Base-by-base conservation (phyloP, 495 filamentous ascomycete species). In the Xylaria bambusicola region DNA sequence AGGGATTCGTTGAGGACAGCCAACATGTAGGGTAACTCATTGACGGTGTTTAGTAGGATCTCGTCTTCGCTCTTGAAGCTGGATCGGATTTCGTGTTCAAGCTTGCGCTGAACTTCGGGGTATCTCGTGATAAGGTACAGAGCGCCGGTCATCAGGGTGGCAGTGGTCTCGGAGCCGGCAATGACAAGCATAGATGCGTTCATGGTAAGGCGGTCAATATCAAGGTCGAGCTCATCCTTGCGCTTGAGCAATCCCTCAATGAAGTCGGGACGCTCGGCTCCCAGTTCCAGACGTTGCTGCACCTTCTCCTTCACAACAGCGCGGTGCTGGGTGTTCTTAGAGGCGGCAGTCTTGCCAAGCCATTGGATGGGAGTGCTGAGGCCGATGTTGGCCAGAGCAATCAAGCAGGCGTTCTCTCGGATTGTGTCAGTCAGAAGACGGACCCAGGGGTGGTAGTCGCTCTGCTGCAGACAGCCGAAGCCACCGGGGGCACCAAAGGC, bases 131-230 rank as follows among this genome's bases (percentile, higher is more conserved):
- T 71, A 23, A 81, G 74, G 56, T 78, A 88, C 0, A 79, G 78
- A 0, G 76, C 72, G 2, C 77, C 80, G 2, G 75, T 73, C 24
- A 90, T 68, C 3, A 81, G 52, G 0, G 85, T 84, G 1, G 85
- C 84, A 1, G 84, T 84, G 2, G 86, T 87, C 56, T 88, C 85
- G 0, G 80, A 82, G 10, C 84, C 83, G 17, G 73, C 83, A n/a
- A 82, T 77, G 24, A 84, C 72, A 6, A 78, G 66, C 24, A 77
- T 63, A 38, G 66, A 67, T 13, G 71, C 75, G 57, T 80, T 82
- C 6, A 66, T 56, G 15, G 69, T 66, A 0, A 82, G 66, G 24
- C 77, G 65, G 17, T 74, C 72, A 13, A 77, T 60, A 12, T 52
- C 55, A 20, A 63, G 51, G n/a, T 13, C 61, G 71, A 61, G 35